phyloP scores from a whole-genome alignment of 148 eudicot genomes.

The Fagopyrum tataricum region DNA sequence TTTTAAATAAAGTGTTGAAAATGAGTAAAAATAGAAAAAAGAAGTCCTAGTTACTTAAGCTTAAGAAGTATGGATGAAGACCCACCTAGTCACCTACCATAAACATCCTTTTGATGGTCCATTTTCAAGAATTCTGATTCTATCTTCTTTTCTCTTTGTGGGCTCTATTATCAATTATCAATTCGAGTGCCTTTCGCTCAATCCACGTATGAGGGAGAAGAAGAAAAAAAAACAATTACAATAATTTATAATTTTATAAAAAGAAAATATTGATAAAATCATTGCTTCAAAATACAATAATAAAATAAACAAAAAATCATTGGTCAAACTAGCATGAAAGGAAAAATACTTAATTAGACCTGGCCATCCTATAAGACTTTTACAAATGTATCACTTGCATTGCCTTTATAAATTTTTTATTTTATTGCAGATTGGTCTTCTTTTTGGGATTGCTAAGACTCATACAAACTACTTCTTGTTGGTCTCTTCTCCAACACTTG shows the following conservation, averaged over 20 bases:
- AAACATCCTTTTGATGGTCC: conserved; percentile 3
- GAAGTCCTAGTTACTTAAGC: neutral
- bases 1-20: neutral
- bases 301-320: conserved; percentile 11
- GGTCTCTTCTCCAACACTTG: conserved; percentile 32
- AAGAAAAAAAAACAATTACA: neutral
- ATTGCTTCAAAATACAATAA: neutral
- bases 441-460: conserved; percentile 4
- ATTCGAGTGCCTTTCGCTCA: conserved; percentile 2
- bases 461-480: conserved; percentile 25
- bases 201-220: conserved; percentile 12
- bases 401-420: neutral
- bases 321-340: conserved; percentile 19
- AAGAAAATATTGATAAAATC: neutral
- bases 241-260: neutral
- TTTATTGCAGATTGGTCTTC: conserved; percentile 3
- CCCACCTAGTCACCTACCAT: neutral
- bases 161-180: neutral
- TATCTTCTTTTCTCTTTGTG: neutral
- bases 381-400: conserved; percentile 16
- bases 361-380: conserved; percentile 23
- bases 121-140: neutral
- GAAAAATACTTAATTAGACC: conserved; percentile 18
- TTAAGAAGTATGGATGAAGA: neutral
- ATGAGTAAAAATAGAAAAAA: neutral